Conservation (phyloP, 1,284 basidiomycete genomes). For the Phylloboletellus chloephorus region DNA sequence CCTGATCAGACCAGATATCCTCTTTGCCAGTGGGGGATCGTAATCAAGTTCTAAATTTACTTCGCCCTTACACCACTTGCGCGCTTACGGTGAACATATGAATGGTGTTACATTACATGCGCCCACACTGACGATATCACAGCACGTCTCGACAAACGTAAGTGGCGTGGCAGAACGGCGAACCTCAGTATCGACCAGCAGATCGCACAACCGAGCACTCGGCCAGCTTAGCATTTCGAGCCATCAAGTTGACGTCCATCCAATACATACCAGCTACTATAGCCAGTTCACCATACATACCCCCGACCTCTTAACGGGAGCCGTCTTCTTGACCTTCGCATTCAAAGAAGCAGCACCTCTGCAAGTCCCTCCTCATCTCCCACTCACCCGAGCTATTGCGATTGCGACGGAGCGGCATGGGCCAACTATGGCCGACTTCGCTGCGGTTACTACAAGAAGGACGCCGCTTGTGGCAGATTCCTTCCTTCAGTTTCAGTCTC, state of each 20-base stretch:
- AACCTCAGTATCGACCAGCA: constrained; percentile 19
- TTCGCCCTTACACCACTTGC: constrained; percentile 35
- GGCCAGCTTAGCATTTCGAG: constrained; percentile 7
- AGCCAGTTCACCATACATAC: constrained; percentile 22
- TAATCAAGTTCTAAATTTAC: constrained; percentile 33
- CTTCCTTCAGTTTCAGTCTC: constrained; percentile 22
- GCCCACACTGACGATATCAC: constrained; percentile 18
- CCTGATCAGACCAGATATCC: constrained; percentile 34
- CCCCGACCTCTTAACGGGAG: constrained; percentile 38
- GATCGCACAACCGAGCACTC: constrained; percentile 23
- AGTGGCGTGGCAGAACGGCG: constrained; percentile 22
- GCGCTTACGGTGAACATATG: constrained; percentile 28
- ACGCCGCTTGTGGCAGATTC: constrained; percentile 45
- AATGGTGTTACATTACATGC: constrained; percentile 3
- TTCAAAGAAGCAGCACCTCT: constrained; percentile 42
- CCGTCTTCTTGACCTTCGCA: constrained; percentile 48
- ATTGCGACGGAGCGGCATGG: constrained; percentile 39
- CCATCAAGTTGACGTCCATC: constrained; percentile 11
- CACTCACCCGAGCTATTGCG: constrained; percentile 40
- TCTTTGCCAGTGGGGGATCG: constrained; percentile 30
- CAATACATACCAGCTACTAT: constrained; percentile 19
- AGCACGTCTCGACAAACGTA: constrained; percentile 26
- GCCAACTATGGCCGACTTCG: constrained; percentile 49
- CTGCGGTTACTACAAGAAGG: constrained; percentile 26
- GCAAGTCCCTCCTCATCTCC: constrained; percentile 46